These are phyloP conservation scores for Alternaria sp. DNA, from an alignment of 2,329 filamentous ascomycete genomes.

Conservation along the genomic window DNA sequence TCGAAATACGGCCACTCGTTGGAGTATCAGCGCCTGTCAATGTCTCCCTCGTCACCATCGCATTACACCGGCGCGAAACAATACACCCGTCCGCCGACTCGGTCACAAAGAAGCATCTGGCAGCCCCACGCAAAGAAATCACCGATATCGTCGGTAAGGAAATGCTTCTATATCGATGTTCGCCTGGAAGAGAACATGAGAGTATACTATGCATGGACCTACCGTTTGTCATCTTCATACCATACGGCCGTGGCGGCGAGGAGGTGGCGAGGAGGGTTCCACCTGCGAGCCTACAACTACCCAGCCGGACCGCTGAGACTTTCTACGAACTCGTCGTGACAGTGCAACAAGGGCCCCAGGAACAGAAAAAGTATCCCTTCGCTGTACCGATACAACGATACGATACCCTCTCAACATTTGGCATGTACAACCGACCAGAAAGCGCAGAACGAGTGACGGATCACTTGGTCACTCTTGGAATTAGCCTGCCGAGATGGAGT, in stretches of 20 bases:
- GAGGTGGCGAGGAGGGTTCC: slow-evolving; percentile 90
- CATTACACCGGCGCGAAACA: slow-evolving; percentile 89
- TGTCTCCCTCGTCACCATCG: slow-evolving; percentile 92
- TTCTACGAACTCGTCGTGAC: slow-evolving; percentile 97
- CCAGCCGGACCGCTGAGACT: slow-evolving; percentile 93
- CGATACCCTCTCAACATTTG: slow-evolving; percentile 96
- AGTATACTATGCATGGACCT: slow-evolving; percentile 94
- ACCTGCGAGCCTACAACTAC: slow-evolving; percentile 87
- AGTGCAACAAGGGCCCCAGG: slow-evolving; percentile 86
- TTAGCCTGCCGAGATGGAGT: slow-evolving; percentile 93
- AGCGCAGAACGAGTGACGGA: slow-evolving; percentile 85
- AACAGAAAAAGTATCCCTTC: slow-evolving; percentile 90
- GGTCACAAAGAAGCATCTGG: slow-evolving; percentile 88
- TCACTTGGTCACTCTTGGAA: slow-evolving; percentile 88
- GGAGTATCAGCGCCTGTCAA: slow-evolving; percentile 89
- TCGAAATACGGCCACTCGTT: slow-evolving; percentile 88
- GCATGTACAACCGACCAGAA: slow-evolving; percentile 98
- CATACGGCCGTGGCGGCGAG: slow-evolving; percentile 88
- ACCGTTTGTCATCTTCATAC: slow-evolving; percentile 96
- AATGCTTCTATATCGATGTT: slow-evolving; percentile 87
- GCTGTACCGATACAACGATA: slow-evolving; percentile 91
- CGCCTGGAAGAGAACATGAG: slow-evolving; percentile 83
- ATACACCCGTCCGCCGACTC: slow-evolving; percentile 97
- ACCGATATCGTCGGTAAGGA: slow-evolving; percentile 95
- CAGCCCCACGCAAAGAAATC: slow-evolving; percentile 87